phyloP scores from a whole-genome alignment of 495 filamentous ascomycete species.

The Acidomyces sp. region DNA sequence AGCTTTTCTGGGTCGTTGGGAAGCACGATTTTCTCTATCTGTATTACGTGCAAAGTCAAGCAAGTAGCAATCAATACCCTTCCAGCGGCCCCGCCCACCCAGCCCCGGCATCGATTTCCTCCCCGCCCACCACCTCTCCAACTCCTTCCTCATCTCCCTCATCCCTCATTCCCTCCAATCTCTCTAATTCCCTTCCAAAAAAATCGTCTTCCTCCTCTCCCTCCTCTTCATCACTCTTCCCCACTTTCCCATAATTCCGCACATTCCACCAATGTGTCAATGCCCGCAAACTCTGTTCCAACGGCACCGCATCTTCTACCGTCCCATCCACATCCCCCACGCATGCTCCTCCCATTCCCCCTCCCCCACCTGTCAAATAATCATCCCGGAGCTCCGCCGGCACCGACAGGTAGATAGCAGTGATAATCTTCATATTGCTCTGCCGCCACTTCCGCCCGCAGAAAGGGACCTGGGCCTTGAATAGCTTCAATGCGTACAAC shows the following conservation, averaged over 20 bases:
- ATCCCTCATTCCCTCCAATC: conserved; percentile 37
- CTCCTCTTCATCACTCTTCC: conserved; percentile 53
- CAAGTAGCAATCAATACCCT: conserved; percentile 13
- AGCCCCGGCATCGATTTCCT: conserved; percentile 4
- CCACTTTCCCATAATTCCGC: conserved; percentile 61
- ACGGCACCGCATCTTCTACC: conserved; percentile 78
- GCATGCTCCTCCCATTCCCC: conserved; percentile 14
- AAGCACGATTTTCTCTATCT: no score
- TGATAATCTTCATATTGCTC: conserved; percentile 96
- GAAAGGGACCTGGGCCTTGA: conserved; percentile 96
- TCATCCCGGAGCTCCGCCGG: conserved; percentile 86
- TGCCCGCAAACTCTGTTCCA: conserved; percentile 76
- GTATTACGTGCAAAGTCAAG: no score
- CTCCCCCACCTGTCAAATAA: conserved; percentile 67
- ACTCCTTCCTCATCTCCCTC: conserved; percentile 9
- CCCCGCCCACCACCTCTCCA: conserved; percentile 4
- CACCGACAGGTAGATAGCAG: conserved; percentile 86
- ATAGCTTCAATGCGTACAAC: conserved; percentile 89
- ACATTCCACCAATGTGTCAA: conserved; percentile 90
- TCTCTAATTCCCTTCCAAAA: conserved; percentile 78
- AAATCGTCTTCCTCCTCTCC: conserved; percentile 70
- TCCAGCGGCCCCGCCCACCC: conserved; percentile 14
- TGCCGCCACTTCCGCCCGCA: conserved; percentile 97
- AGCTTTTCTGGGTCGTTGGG: no score
- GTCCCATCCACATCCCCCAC: conserved; percentile 72